Percentiles rank a stretch among this genome's conserved stretches.
phyloP scores from a whole-genome alignment of 2,329 filamentous ascomycete genomes.

The Cryphonectria parasitica region DNA sequence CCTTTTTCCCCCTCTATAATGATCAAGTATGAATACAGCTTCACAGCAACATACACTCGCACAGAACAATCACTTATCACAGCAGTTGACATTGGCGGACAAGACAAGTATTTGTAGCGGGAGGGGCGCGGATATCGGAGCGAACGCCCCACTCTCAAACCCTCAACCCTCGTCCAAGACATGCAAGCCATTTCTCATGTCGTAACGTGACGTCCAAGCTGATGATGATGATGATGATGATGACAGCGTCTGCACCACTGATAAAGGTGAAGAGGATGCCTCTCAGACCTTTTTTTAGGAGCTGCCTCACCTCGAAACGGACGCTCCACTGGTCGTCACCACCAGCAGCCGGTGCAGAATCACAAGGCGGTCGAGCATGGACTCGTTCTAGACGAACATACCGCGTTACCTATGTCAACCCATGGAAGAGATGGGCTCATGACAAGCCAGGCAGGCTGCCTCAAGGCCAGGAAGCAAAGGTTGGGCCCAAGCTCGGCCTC shows the following conservation, averaged over 20 bases:
- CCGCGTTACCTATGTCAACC: not conserved
- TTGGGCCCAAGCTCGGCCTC: not conserved
- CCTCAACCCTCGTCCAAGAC: not conserved
- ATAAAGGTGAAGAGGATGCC: not conserved
- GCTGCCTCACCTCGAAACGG: not conserved
- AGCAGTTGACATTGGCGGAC: not conserved
- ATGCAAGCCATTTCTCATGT: not conserved
- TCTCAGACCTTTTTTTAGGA: not conserved
- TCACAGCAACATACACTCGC: too few species aligned
- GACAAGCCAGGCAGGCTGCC: not conserved
- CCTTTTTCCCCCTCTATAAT: not conserved
- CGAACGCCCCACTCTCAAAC: not conserved
- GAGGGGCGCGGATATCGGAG: not conserved
- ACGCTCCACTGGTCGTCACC: not conserved
- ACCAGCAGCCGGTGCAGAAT: not conserved
- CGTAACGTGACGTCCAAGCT: not conserved
- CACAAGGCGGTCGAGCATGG: not conserved
- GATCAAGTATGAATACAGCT: not conserved
- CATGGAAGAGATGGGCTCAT: conserved; percentile 3
- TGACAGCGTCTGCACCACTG: not conserved
- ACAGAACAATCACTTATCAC: too few species aligned
- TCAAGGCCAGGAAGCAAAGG: not conserved
- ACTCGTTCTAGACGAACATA: not conserved
- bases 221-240: not conserved
- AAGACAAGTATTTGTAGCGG: not conserved